Base-by-base conservation (phyloP, 768 basidiomycete species). In the Amanita pseudoporphyria region DNA sequence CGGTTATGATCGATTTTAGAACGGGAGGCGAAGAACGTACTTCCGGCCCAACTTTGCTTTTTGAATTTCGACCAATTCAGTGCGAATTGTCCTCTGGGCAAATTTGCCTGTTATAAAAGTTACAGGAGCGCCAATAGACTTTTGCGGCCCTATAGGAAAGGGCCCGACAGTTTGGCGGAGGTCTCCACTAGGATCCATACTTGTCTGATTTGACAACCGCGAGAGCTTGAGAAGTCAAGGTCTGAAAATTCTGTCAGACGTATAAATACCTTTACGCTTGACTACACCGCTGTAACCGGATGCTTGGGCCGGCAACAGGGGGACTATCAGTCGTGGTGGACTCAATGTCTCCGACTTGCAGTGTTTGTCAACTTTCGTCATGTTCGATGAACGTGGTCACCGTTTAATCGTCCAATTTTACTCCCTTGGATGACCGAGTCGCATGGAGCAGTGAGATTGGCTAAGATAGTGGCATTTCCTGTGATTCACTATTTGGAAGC, bases 1-100 rank as follows among this genome's bases (percentile, higher is more conserved):
- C 7, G 12, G 14, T 32, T 31, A 30, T 43, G 5, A 36, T 43
- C 32, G 41, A 43, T 40, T 26, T 30, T 33, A 45, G 42, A 37
- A 50, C 30, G 43, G 45, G 46, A 52, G 18, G 36, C 30, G 51
- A 44, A 52, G 39, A 35, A 62, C 62, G 56, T 64, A 78, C 84
- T 84, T 85, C 61, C 84, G 68, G 18, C 82, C 84, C 38, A 79
- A 60, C 60, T 82, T 72, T 10, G 84, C 81, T 58, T 82, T 79
- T 62, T 85, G 84, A 28, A 81, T 61, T 61, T 83, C 84, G 41
- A 68, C 55, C 53, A 81, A 67, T 56, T 79, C 74, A 35, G 73
- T 69, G 35, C 76, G 78, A 31, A 83, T 64, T 22, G 63, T 66
- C 44, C 67, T 60, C 24, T 67, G 68, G n/a, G 62, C 60, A 56